Base-by-base conservation (phyloP, 257 asterid genomes). In the Solanum tarapatanum region DNA sequence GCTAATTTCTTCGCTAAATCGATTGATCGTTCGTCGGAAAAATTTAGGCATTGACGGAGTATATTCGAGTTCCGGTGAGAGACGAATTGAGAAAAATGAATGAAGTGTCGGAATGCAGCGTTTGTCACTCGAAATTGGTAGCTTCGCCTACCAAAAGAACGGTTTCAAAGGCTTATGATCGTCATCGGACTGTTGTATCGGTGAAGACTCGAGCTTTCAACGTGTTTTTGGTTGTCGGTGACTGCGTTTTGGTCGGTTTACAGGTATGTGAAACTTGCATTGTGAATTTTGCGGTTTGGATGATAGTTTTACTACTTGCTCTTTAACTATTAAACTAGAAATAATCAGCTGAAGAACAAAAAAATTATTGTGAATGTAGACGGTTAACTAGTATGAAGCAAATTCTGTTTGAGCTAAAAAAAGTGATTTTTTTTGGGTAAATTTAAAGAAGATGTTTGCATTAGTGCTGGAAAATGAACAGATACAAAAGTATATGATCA, bases 71-170 rank as follows among this genome's bases (percentile, higher is more conserved):
- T 30, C 37, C 76, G 11, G 37, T 30, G 77, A 30, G 77, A 70
- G 13, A 13, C 36, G 75, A 28, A 36, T 19, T 13, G 87, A 33
- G 82, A 85, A 79, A 73, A 23, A 90, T 86, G 93, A 88, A 91
- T 41, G 92, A 89, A 87, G 77, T 88, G 88, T 89, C 66, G 89
- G 93, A 91, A 84, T 91, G 93, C 90, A 91, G 91, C 87, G 92
- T 91, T 83, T 90, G 93, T 90, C 93, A 87, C 87, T 90, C 93
- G 39, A 91, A 91, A 87, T 79, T 91, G 88, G 60, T 23, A 33
- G 87, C 88, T 89, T 86, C 91, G 17, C 91, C 91, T 62, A 28
- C 30, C 80, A 41, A 91, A 48, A 77, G 74, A 74, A 76, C 90
- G 1, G 87, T 90, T 21, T 88, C 91, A 43, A 91, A 91, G 88